A percentile compares a stretch with the other conserved stretches of the same genome.
phyloP scores from a whole-genome alignment of 805 yeast species.

The Torulaspora maleeae region DNA sequence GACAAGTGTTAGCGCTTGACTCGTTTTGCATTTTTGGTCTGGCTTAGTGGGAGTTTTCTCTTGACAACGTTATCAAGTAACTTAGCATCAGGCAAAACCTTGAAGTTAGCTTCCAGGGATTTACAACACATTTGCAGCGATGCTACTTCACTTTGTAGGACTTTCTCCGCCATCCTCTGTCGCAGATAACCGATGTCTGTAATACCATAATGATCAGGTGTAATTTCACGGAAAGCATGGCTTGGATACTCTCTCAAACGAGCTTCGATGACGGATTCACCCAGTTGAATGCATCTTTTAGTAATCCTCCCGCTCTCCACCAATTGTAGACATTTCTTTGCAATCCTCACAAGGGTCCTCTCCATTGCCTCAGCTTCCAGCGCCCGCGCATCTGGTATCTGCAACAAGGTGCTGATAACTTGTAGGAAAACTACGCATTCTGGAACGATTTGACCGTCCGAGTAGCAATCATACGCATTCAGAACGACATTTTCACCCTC shows the following conservation, averaged over 20 bases:
- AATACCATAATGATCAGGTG: slow-evolving; percentile 13
- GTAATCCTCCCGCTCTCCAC: slow-evolving; percentile 51
- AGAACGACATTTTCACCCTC: slow-evolving; percentile 40
- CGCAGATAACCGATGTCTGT: slow-evolving; percentile 29
- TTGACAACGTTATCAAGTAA: slow-evolving; percentile 55
- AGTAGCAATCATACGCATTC: slow-evolving; percentile 61
- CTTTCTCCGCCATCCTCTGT: slow-evolving; percentile 48
- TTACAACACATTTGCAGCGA: slow-evolving; percentile 43
- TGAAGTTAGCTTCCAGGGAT: slow-evolving; percentile 32
- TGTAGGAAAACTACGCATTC: slow-evolving; percentile 55
- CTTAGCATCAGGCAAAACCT: slow-evolving; percentile 54
- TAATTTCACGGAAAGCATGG: slow-evolving; percentile 28
- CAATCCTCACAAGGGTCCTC: slow-evolving; percentile 43
- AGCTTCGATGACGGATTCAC: slow-evolving; percentile 27
- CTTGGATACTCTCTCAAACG: slow-evolving; percentile 48
- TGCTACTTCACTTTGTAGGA: slow-evolving; percentile 51
- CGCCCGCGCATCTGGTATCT: slow-evolving; percentile 24
- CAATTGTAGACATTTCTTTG: slow-evolving; percentile 58
- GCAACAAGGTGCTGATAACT: slow-evolving; percentile 39
- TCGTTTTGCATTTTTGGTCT: slow-evolving; percentile 8
- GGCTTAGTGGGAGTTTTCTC: slow-evolving; percentile 38
- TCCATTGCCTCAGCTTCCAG: slow-evolving; percentile 22
- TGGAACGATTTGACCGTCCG: slow-evolving; percentile 52
- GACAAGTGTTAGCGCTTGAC: slow-evolving; percentile 4
- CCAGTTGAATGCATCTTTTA: slow-evolving; percentile 25